A percentile compares a stretch with the other conserved stretches of the same genome.
Conservation (phyloP, 805 yeast species). For the Kazachstania psychrophila region DNA sequence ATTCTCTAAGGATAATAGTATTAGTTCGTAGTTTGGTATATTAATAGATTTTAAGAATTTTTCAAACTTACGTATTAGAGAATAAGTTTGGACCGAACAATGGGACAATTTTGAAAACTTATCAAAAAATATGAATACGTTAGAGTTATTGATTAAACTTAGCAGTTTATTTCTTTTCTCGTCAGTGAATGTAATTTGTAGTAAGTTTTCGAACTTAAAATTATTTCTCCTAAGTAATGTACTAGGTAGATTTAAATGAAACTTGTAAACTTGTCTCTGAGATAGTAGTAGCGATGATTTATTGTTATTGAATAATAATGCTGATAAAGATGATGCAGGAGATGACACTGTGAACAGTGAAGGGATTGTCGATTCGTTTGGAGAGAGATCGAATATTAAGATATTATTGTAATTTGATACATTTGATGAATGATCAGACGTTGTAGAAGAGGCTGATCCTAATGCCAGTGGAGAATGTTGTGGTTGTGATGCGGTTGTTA, state of each 20-base stretch:
- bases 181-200: constrained; percentile 17
- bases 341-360: constrained; percentile 5
- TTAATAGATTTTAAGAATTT: constrained; percentile 1
- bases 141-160: constrained; percentile 12
- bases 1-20: constrained; percentile 4
- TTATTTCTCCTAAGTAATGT: constrained; percentile 27
- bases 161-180: constrained; percentile 14
- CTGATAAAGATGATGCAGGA: constrained; percentile 4
- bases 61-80: constrained; percentile 18
- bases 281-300: constrained; percentile 1
- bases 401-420: no score
- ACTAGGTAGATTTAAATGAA: constrained; percentile 27
- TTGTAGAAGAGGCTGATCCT: neutral
- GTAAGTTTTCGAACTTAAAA: constrained; percentile 21
- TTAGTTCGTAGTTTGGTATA: neutral
- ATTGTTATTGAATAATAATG: constrained; percentile 3
- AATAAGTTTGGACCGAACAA: constrained; percentile 21
- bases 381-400: constrained; percentile 18
- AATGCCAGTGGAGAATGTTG: no score
- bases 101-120: constrained; percentile 14
- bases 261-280: constrained; percentile 11
- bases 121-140: constrained; percentile 22
- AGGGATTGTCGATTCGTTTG: constrained; percentile 15
- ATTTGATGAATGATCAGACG: neutral
- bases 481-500: neutral